Base-by-base conservation (phyloP, 192 early-diverging fungal species). In the Cetraspora pellucida region DNA sequence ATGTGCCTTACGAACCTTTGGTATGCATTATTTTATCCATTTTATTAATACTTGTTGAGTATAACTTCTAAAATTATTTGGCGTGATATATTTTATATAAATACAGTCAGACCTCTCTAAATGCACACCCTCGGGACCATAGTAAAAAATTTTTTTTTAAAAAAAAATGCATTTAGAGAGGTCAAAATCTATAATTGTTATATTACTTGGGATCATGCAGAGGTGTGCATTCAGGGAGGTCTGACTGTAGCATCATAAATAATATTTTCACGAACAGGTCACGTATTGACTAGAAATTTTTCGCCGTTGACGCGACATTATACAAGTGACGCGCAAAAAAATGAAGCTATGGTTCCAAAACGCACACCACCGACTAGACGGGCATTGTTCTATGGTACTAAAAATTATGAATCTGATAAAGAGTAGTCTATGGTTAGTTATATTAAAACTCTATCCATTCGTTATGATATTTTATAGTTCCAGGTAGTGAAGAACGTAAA, bases 401-500 rank as follows among this genome's bases (percentile, higher is more conserved):
- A 47, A 52, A 44, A n/a, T 21, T 72, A 27, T 59, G 10, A 10
- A 54, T 17, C 21, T 44, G n/a, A 7, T 17, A 45, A 37, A 67
- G 14, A 45, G 21, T 58, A 59, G 21, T 23, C 23, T 23, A 17
- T 28, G 14, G 8, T 19, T 17, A 10, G 16, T 14, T 17, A 28
- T 10, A 19, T 23, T 6, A n/a, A 57, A 61, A 69, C 30, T 21
- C 47, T 45, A 13, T 43, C 13, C 45, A 19, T 57, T 44, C 28
- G 54, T 59, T 25, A 43, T 25, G 55, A 4, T 37, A 49, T 75
- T 13, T 63, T 55, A 76, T 54, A 89, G 92, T 94, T 19, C 92
- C 93, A 23, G 91, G 91, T 77, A 95, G 94, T 81, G 95, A 97
- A 57, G 92, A 93, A 70, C 89, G 94, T 77, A 97, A 96, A 77